Conservation (phyloP, 2,329 filamentous ascomycete species). For the Ophiostoma sp. region DNA sequence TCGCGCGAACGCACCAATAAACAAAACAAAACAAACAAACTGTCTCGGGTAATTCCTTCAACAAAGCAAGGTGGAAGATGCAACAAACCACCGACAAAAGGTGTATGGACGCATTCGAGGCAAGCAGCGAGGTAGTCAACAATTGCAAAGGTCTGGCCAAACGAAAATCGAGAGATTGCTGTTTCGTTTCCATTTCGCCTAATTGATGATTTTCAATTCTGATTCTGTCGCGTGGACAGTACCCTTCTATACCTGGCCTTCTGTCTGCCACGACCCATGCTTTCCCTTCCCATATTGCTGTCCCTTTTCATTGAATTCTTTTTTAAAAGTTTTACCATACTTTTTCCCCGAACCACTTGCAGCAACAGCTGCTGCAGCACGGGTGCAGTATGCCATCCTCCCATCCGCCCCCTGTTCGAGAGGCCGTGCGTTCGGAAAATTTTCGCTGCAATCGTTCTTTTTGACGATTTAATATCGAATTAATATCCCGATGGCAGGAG, state of each 20-base stretch:
- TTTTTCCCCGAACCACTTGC: not conserved
- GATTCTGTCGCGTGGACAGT: not conserved
- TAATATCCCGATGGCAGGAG: slow-evolving; percentile 9
- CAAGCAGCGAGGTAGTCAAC: not conserved
- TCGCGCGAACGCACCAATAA: not conserved
- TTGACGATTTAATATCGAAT: not conserved
- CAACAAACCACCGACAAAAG: not conserved
- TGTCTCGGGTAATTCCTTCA: slow-evolving; percentile 8
- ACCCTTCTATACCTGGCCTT: not conserved
- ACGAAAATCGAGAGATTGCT: not conserved
- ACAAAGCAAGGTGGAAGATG: not conserved
- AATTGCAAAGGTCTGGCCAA: not conserved
- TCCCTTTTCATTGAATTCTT: not conserved
- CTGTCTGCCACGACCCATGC: not conserved
- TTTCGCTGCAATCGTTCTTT: not conserved
- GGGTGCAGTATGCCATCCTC: not conserved
- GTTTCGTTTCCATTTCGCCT: slow-evolving; percentile 13
- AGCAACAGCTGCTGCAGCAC: not conserved
- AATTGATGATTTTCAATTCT: not conserved
- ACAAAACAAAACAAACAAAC: slow-evolving; percentile 1
- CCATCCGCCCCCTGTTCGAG: not conserved
- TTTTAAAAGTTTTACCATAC: not conserved
- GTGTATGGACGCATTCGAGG: not conserved
- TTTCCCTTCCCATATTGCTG: not conserved
- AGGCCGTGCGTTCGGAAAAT: slow-evolving; percentile 14